Conservation (phyloP, 78 protist species). For the Dictyostelium firmibasis region DNA sequence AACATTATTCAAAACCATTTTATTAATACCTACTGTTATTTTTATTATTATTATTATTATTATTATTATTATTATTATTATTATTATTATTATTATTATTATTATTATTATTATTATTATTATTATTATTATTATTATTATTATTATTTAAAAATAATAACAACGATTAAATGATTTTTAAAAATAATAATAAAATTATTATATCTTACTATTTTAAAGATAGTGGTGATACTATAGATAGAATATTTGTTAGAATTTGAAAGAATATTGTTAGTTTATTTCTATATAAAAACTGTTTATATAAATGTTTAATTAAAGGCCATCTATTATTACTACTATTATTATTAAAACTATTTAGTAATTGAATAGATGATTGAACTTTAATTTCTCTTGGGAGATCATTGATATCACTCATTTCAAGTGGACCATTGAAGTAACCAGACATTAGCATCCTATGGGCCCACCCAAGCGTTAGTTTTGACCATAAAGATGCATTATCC, state of each 20-base stretch:
- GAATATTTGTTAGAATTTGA: background rate
- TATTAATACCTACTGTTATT: background rate
- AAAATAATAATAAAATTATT: background rate
- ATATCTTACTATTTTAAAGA: background rate
- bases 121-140: background rate
- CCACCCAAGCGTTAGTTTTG: conserved; percentile 4
- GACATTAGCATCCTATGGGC: background rate
- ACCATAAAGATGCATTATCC: background rate
- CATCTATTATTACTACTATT: background rate
- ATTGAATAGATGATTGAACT: background rate
- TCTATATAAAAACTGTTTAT: background rate
- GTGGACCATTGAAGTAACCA: conserved; percentile 28
- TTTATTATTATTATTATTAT: background rate
- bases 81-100: too few species aligned
- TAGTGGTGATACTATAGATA: conserved; percentile 23
- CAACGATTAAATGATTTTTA: too few species aligned
- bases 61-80: background rate
- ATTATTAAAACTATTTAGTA: background rate
- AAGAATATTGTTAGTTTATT: background rate
- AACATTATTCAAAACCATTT: too few species aligned
- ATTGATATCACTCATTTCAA: conserved; percentile 15
- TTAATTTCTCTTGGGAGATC: background rate
- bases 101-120: background rate
- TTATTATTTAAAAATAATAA: too few species aligned
- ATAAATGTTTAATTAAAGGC: conserved; percentile 22